Base-by-base conservation (phyloP, 768 basidiomycete species). In the Hypholoma fasciculare region DNA sequence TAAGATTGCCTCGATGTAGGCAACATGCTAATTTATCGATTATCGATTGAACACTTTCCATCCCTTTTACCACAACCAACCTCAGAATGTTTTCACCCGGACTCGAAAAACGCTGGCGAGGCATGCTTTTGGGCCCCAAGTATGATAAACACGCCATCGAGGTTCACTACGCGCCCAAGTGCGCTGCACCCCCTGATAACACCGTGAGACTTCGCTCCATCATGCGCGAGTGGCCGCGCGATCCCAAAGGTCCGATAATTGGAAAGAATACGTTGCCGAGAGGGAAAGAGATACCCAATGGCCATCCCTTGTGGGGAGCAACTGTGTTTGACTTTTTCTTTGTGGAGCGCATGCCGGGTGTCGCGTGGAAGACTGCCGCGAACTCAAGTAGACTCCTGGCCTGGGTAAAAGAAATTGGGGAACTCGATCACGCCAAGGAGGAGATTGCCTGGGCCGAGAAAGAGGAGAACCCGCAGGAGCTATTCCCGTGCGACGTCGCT, bases 261-360 rank as follows among this genome's bases (percentile, higher is more conserved):
- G 23, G 23, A 4, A 23, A 23, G 56, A 63, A 8, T 60, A 56
- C 23, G 61, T 63, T 17, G 9, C 17, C 44, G 20, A 26, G 48
- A 0, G 78, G 75, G 7, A 78, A 78, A 59, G 53, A 49, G 47
- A 60, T 73, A 6, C 61, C 71, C 0, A 76, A 77, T 54, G 64
- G 66, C 0, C 34, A 70, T 8, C 65, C 70, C 42, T 61, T 73
- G 12, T 82, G 79, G 80, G 79, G 80, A 44, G 73, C 72, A 12
- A 76, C 76, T 0, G 59, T 79, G 1, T 68, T 71, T 26, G 77
- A 82, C 53, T 80, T 82, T 56, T 81, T 72, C 59, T 57, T 16
- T 0, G 68, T 73, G n/a, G 30, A 56, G 1, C 67, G 72, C 14
- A 47, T 71, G 0, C 69, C 72, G 1, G 53, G 61, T 30, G 3